Evolutionary conservation across 257 asterid genomes (phyloP), one percentile per base, ranked within the genome.

Genomic region (Catharanthus roseus): DNA sequence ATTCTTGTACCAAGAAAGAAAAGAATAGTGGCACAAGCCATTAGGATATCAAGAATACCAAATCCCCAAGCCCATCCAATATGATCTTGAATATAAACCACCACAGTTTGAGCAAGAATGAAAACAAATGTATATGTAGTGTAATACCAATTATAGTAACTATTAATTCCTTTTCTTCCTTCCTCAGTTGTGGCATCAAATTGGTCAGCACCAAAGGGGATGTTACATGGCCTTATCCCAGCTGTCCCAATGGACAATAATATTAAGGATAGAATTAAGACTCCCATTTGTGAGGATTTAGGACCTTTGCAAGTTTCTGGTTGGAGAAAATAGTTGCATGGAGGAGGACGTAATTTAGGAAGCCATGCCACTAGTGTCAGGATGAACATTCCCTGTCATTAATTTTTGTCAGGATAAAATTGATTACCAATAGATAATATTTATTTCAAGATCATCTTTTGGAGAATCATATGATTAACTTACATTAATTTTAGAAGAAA

Each of bases 91-190:
- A 90, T 84, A 64, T 93, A 93, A 2, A 90, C 96, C 8, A 91
- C 84, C 23, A 90, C 4, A 0, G 98, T 87, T 10, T 87, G 18
- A 0, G 92, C 87, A 5, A 93, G 65, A 29, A 90, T 86, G 51
- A 90, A 0, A 0, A 93, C 88, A 42, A 81, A 65, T 0, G 97
- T 90, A 45, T 89, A 93, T 0, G 93, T 67, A 42, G 86, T 84
- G 86, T 93, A 93, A 33, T 90, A 93, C 98, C 98, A 90, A 56
- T 90, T 93, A 72, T 87, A 93, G 80, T 90, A 93, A 44, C 97
- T 90, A 68, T 77, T 82, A 65, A 93, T 90, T 11, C 88, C 96
- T 44, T 76, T 83, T 11, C 97, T 72, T 7, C 98, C 97, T 60
- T 86, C 85, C 9, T 79, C 87, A 0, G 97, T 87, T 1, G 76